phyloP scores from a whole-genome alignment of 2,329 filamentous ascomycete species.

The Magnaporthiopsis rhizophila region DNA sequence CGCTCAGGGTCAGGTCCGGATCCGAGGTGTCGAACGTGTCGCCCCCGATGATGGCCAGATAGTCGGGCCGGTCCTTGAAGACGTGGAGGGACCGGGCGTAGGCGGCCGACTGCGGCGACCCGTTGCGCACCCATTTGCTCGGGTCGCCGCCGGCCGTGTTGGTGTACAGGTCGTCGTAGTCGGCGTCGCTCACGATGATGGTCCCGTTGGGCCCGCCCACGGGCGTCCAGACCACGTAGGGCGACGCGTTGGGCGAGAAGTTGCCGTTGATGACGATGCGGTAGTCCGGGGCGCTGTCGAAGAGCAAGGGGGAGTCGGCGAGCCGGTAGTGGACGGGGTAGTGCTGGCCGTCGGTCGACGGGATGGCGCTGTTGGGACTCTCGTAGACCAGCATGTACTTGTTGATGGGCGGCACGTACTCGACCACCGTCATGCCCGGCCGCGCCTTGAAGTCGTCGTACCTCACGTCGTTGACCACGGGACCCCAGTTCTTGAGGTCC shows the following conservation, averaged over 20 bases:
- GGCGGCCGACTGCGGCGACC: conserved; percentile 25
- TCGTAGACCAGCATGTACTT: conserved; percentile 60
- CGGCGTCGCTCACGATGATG: conserved; percentile 32
- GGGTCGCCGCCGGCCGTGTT: conserved; percentile 32
- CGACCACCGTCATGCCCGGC: conserved; percentile 61
- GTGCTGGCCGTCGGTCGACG: conserved; percentile 18
- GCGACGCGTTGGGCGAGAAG: conserved; percentile 28
- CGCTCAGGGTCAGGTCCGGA: conserved; percentile 26
- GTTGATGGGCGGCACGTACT: conserved; percentile 44
- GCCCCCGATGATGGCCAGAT: conserved; percentile 36
- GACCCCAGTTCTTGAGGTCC: conserved; percentile 54
- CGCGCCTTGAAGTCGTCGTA: conserved; percentile 55
- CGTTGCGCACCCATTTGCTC: conserved; percentile 27
- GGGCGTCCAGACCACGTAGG: conserved; percentile 36
- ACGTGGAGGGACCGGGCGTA: conserved; percentile 30
- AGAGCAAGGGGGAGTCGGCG: conserved; percentile 29
- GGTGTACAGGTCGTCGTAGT: conserved; percentile 30
- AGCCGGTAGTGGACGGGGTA: conserved; percentile 39
- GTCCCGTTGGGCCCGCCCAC: conserved; percentile 37
- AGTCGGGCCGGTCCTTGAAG: conserved; percentile 25
- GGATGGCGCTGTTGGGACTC: conserved; percentile 36
- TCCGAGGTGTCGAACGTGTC: conserved; percentile 25
- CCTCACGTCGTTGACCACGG: conserved; percentile 53
- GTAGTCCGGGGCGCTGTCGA: conserved; percentile 23
- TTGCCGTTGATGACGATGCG: conserved; percentile 24